phyloP scores from a whole-genome alignment of 192 early-diverging fungal species.

The Gamsiella multidivaricata region DNA sequence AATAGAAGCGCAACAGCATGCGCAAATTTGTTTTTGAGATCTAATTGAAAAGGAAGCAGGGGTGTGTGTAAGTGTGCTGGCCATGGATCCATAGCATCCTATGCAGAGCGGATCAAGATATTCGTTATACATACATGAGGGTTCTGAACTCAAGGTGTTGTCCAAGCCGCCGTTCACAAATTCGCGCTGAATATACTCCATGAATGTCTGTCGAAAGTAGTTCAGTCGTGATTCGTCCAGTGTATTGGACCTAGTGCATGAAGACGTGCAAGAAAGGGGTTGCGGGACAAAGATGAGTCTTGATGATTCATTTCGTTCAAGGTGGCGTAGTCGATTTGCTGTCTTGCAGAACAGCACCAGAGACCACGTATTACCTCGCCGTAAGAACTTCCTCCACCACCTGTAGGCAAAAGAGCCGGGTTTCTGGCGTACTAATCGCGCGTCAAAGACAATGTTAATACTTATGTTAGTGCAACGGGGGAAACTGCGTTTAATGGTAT shows the following conservation, averaged over 20 bases:
- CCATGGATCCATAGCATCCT: neutral
- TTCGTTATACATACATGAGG: slow-evolving; percentile 55
- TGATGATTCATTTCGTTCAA: slow-evolving; percentile 14
- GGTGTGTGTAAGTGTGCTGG: neutral
- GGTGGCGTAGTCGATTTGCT: slow-evolving; percentile 27
- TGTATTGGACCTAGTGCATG: slow-evolving; percentile 55
- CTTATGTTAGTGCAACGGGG: neutral
- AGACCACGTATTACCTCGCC: slow-evolving; percentile 57
- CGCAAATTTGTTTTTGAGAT: slow-evolving; percentile 85
- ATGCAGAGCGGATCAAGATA: neutral
- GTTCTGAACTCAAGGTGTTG: slow-evolving; percentile 57
- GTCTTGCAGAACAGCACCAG: neutral
- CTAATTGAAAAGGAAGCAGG: slow-evolving; percentile 27
- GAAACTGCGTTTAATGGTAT: neutral
- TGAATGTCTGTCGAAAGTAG: slow-evolving; percentile 65
- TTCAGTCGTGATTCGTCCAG: slow-evolving; percentile 61
- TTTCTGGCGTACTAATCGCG: slow-evolving; percentile 69
- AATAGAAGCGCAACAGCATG: slow-evolving; percentile 85
- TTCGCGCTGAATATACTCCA: slow-evolving; percentile 69
- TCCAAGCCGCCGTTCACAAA: slow-evolving; percentile 57
- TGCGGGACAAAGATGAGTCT: neutral
- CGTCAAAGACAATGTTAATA: neutral
- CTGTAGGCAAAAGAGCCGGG: slow-evolving; percentile 88
- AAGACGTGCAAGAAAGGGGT: neutral
- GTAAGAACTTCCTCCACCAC: slow-evolving; percentile 78